Evolutionary conservation across 1,284 basidiomycete species (phyloP).

Genomic region (Boletellus dicymbophilus): DNA sequence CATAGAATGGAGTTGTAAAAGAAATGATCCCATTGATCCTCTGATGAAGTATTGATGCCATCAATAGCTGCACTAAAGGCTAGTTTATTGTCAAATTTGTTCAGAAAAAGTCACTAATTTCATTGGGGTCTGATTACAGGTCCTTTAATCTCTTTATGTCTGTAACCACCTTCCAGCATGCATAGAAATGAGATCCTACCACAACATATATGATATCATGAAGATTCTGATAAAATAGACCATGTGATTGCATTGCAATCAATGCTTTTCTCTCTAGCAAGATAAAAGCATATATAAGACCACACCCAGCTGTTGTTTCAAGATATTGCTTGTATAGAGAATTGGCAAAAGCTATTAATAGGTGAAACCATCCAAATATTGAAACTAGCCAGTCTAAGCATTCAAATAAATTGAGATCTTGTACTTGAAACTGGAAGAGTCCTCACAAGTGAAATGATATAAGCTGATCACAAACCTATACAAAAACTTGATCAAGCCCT

Average conservation of each 20-base stretch:
- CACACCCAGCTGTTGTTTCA: slow-evolving; percentile 7
- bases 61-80: slow-evolving; percentile 3
- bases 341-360: slow-evolving; percentile 14
- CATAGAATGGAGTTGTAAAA: slow-evolving; percentile 14
- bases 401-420: slow-evolving; percentile 23
- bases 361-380: slow-evolving; percentile 17
- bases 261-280: slow-evolving; percentile 18
- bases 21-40: slow-evolving; percentile 13
- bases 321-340: slow-evolving; percentile 25
- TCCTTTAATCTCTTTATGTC: not conserved
- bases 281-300: slow-evolving; percentile 16
- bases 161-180: slow-evolving; percentile 1
- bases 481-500: slow-evolving; percentile 1
- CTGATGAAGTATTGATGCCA: not conserved
- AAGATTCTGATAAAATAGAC: slow-evolving; percentile 8
- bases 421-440: slow-evolving; percentile 15
- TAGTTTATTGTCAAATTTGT: not conserved
- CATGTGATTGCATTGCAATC: not conserved
- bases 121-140: not conserved
- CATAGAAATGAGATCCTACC: slow-evolving; percentile 1
- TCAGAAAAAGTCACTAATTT: not conserved
- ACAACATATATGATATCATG: slow-evolving; percentile 9
- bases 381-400: slow-evolving; percentile 19
- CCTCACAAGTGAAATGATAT: slow-evolving; percentile 19
- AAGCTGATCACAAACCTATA: slow-evolving; percentile 27